Evolutionary conservation across 192 early-diverging fungal species (phyloP), one percentile per base, ranked within the genome.

Genomic region (Umbelopsis ramanniana): DNA sequence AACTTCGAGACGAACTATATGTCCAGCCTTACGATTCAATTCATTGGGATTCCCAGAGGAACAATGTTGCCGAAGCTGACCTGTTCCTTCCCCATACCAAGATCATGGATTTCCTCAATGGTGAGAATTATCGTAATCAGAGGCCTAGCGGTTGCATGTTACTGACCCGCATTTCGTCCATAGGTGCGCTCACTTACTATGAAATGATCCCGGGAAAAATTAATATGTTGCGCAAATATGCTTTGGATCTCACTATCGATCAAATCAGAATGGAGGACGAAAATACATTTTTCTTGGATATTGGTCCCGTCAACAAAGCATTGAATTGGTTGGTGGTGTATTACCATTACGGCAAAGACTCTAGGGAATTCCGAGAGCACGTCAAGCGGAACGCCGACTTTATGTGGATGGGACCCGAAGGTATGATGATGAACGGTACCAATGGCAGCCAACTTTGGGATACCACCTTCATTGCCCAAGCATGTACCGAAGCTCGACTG

Each of bases 371-470:
- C 84, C 74, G 85, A 55, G 81, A 84, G 54, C 94, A 97, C 83
- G 79, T 84, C 37, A 82, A 84, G 15, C 87, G 92, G 24, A 81
- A 91, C 47, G 81, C 83, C 23, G 97, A 99, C 67, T 96, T 95
- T 67, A 85, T 98, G 86, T 99, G 96, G 96, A 90, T 98, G 89
- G 87, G 90, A 57, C 69, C 79, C 24, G 90, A 93, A 71, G 97
- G 97, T 3, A 89, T 99, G 91, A 92, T 94, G 80, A 93, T 94
- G 82, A 94, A 93, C 74, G 96, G 96, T 11, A 99, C 97, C 17
- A 98, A 99, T 70, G 97, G 97, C 12, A 93, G 91, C 67, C 97
- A 99, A 79, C 81, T 98, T 43, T 99, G 97, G 97, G 97, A 99
- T 79, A 91, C 94, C 3, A 88, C 94, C 1, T 94, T 98, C 81